A percentile compares a stretch with the other conserved stretches of the same genome.
Conservation (phyloP, 148 eudicot species). For the Dianthus caryophyllus region DNA sequence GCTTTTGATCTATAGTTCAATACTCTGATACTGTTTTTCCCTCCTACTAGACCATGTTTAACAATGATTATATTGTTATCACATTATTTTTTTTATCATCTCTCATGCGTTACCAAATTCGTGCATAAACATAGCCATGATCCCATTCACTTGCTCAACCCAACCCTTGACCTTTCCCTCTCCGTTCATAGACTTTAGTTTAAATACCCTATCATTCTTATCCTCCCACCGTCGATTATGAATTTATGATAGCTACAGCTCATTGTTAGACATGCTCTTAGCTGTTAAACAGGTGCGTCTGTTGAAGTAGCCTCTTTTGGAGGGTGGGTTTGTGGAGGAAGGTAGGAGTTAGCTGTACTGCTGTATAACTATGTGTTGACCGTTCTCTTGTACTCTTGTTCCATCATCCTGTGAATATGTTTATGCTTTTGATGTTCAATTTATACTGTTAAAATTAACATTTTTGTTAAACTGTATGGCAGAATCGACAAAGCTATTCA, state of each 20-base stretch:
- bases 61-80: too few species aligned
- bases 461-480: conserved; percentile 22
- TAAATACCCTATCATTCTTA: too few species aligned
- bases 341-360: not conserved
- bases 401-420: not conserved
- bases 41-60: not conserved
- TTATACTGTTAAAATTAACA: not conserved
- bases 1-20: not conserved
- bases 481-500: conserved; percentile 85
- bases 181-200: too few species aligned
- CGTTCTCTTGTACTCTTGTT: not conserved
- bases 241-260: too few species aligned
- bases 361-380: not conserved
- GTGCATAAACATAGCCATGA: too few species aligned
- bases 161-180: too few species aligned
- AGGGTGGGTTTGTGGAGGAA: not conserved
- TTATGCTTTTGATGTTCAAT: not conserved
- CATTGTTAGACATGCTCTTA: too few species aligned
- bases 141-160: too few species aligned
- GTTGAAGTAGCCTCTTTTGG: not conserved
- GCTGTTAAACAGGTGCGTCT: not conserved
- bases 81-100: not conserved
- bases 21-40: not conserved
- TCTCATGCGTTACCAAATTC: not conserved
- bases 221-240: too few species aligned